Conservation (phyloP, 495 filamentous ascomycete genomes). For the Aspergillus biplanus region DNA sequence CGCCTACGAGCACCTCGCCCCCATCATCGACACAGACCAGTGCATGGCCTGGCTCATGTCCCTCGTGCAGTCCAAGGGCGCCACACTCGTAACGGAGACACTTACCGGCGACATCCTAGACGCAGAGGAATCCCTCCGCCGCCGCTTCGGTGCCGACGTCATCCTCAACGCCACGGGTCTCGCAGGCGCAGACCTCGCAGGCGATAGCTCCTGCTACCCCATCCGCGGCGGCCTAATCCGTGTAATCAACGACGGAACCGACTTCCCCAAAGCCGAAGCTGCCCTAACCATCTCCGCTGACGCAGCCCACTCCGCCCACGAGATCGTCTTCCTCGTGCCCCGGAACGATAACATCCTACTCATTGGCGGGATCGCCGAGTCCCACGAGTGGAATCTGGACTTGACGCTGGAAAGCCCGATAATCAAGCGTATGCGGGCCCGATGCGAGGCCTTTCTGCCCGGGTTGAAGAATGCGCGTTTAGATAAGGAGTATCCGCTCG, state of each 20-base stretch:
- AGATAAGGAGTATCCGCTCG: conserved; percentile 48
- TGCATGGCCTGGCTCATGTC: conserved; percentile 49
- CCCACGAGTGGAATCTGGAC: conserved; percentile 41
- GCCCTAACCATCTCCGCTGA: conserved; percentile 39
- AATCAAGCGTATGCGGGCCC: conserved; percentile 46
- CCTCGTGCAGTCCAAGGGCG: conserved; percentile 50
- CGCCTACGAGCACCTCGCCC: conserved; percentile 51
- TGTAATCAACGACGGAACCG: conserved; percentile 52
- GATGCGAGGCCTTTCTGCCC: conserved; percentile 50
- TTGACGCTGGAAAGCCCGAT: conserved; percentile 45
- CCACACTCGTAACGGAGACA: conserved; percentile 40
- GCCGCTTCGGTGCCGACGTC: conserved; percentile 43
- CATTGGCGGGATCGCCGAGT: conserved; percentile 47
- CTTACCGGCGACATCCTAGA: conserved; percentile 38
- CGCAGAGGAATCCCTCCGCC: conserved; percentile 43
- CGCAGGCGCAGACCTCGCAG: conserved; percentile 36
- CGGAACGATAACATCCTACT: conserved; percentile 54
- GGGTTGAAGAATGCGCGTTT: conserved; percentile 45
- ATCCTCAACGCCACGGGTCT: conserved; percentile 55
- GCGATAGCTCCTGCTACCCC: conserved; percentile 44
- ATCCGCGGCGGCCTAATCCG: conserved; percentile 52
- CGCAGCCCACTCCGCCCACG: conserved; percentile 29
- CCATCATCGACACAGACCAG: conserved; percentile 55
- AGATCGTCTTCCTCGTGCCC: conserved; percentile 55
- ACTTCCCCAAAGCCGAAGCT: conserved; percentile 50